Base-by-base conservation (phyloP, 2,329 filamentous ascomycete genomes). In the Epichloe elymi region DNA sequence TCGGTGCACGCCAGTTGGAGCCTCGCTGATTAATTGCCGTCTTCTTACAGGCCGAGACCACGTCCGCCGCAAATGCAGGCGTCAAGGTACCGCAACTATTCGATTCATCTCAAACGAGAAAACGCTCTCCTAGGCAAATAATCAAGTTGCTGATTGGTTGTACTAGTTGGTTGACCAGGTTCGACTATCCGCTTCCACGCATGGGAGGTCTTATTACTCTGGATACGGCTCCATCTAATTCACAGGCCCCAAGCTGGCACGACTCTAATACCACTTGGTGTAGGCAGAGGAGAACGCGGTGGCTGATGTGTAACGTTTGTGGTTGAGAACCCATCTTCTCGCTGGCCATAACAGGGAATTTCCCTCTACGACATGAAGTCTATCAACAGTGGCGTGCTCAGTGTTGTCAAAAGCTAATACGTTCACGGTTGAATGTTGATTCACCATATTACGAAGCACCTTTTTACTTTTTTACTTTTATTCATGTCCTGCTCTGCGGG, bases 11-110 rank as follows among this genome's bases (percentile, higher is more conserved):
- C 33, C 19, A 40, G 17, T 39, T 36, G 46, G 43, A 44, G 53
- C 55, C 54, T 45, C 55, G 64, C 64, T 66, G 64, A 66, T 62
- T 66, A 67, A 67, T 67, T 63, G 48, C 59, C 58, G 48, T 43
- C 58, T 59, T 61, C 59, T 66, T 57, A 67, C 59, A 67, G 65
- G 65, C 54, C 41, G 43, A 37, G 4, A 14, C 49, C 44, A 44
- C 15, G 23, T 45, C 43, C 11, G 41, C 45, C 46, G 42, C 48
- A 43, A 46, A 47, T 52, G 50, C 46, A 46, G 12, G 48, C 48
- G 33, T 46, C 15, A 33, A 49, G 26, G 15, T 37, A 50, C 26
- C 42, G 39, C 38, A 39, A 49, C 49, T n/a, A 6, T 40, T 49
- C 23, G 41, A n/a, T 26, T 41, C 49, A 49, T 51, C 35, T 46